Conservation (phyloP, 768 basidiomycete species). For the Polyporus arcularius region DNA sequence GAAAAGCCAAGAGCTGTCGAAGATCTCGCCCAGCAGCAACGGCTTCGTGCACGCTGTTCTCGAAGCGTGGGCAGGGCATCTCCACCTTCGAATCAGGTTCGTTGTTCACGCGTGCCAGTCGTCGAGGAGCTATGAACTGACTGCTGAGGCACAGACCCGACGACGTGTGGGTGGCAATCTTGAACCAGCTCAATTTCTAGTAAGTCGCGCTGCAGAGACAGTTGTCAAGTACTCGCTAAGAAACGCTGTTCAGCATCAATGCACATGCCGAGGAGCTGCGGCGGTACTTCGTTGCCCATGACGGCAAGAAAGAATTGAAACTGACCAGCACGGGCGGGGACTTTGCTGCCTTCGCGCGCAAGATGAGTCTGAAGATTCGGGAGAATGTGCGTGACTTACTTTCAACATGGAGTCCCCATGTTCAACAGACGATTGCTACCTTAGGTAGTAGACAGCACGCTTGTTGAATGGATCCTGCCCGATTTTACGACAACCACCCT, state of each 20-base stretch:
- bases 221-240: background rate
- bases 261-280: conserved; percentile 36
- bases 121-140: too few relatives aligned
- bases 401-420: background rate
- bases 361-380: conserved; percentile 29
- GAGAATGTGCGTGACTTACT: conserved; percentile 11
- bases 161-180: conserved; percentile 49
- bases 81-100: conserved; percentile 5
- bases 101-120: background rate
- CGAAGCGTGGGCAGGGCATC: conserved; percentile 5
- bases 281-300: conserved; percentile 36
- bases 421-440: background rate
- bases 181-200: conserved; percentile 40
- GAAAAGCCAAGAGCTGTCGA: background rate
- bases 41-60: conserved; percentile 1
- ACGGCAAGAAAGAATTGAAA: conserved; percentile 34
- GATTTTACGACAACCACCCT: conserved; percentile 33
- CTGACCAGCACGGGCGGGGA: conserved; percentile 10
- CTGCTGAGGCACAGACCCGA: conserved; percentile 38
- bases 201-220: background rate
- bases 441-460: conserved; percentile 26
- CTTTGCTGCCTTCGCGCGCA: conserved; percentile 26
- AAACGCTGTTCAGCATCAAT: conserved; percentile 18
- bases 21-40: background rate
- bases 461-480: conserved; percentile 33